Percentiles rank a stretch among this genome's conserved stretches.
Conservation (phyloP, 1,284 basidiomycete genomes). For the Coniophora puteana region DNA sequence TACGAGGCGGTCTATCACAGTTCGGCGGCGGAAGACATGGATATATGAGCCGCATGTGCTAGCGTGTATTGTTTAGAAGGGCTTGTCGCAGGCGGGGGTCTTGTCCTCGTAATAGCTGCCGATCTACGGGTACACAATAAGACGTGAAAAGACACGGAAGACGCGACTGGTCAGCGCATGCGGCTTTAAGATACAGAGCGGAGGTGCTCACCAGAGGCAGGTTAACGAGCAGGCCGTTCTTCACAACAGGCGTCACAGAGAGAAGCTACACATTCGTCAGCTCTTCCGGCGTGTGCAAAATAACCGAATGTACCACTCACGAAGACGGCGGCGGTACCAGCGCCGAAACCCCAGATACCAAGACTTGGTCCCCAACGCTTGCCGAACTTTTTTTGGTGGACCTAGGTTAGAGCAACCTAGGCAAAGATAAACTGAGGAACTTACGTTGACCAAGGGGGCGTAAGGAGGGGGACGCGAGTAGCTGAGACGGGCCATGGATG, state of each 20-base stretch:
- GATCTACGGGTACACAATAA: constrained; percentile 41
- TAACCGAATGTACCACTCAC: constrained; percentile 37
- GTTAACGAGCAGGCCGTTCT: constrained; percentile 54
- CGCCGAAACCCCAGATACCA: constrained; percentile 66
- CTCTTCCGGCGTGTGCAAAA: constrained; percentile 4
- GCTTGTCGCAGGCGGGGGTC: constrained; percentile 75
- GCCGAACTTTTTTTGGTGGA: constrained; percentile 37
- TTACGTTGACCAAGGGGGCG: background rate
- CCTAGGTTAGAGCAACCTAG: background rate
- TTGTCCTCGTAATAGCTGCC: constrained; percentile 71
- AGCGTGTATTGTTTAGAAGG: constrained; percentile 52
- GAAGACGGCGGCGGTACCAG: constrained; percentile 60
- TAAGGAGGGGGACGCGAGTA: background rate
- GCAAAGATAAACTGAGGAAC: background rate
- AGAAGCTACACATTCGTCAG: constrained; percentile 38
- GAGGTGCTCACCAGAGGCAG: constrained; percentile 49
- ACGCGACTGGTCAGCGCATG: background rate
- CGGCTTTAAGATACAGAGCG: constrained; percentile 2
- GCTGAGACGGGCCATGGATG: background rate
- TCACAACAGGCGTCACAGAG: constrained; percentile 66
- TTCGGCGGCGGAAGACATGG: constrained; percentile 2
- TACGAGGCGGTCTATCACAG: constrained; percentile 9
- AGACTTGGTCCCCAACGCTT: constrained; percentile 58
- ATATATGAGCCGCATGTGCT: constrained; percentile 6
- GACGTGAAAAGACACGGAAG: background rate